A percentile compares a stretch with the other conserved stretches of the same genome.
Conservation (phyloP, 78 protist genomes). For the Protostelium mycophagum region DNA sequence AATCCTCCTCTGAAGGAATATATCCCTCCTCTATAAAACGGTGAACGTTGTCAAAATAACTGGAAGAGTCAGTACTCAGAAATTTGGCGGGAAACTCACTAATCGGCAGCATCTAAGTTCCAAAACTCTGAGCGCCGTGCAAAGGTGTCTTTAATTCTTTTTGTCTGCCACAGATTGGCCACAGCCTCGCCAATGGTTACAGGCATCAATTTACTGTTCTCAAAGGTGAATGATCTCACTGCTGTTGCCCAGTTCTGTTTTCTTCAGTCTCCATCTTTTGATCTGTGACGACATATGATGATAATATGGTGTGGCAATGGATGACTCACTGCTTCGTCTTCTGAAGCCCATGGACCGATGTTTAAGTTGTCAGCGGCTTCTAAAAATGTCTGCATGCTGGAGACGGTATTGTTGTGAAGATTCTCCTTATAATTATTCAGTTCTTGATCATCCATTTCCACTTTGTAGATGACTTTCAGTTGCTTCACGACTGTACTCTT, state of each 20-base stretch:
- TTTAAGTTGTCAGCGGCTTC: conserved; percentile 55
- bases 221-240: conserved; percentile 51
- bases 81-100: neutral
- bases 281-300: too few relatives aligned
- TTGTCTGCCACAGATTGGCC: conserved; percentile 41
- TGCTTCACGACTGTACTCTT: conserved; percentile 68
- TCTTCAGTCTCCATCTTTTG: neutral
- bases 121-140: conserved; percentile 56
- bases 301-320: neutral
- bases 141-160: conserved; percentile 37
- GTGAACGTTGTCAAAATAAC: conserved; percentile 58
- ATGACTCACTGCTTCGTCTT: neutral
- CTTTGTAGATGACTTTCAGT: conserved; percentile 51
- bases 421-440: conserved; percentile 48
- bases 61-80: neutral
- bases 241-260: conserved; percentile 30
- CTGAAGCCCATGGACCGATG: conserved; percentile 12
- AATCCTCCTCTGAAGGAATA: conserved; percentile 68
- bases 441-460: conserved; percentile 52
- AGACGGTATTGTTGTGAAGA: conserved; percentile 53
- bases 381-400: conserved; percentile 58
- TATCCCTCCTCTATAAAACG: conserved; percentile 63
- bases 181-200: conserved; percentile 38
- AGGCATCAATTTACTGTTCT: conserved; percentile 48
- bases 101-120: conserved; percentile 63